Evolutionary conservation across 2,329 filamentous ascomycete genomes (phyloP).

Genomic region (Aureobasidium sp.): DNA sequence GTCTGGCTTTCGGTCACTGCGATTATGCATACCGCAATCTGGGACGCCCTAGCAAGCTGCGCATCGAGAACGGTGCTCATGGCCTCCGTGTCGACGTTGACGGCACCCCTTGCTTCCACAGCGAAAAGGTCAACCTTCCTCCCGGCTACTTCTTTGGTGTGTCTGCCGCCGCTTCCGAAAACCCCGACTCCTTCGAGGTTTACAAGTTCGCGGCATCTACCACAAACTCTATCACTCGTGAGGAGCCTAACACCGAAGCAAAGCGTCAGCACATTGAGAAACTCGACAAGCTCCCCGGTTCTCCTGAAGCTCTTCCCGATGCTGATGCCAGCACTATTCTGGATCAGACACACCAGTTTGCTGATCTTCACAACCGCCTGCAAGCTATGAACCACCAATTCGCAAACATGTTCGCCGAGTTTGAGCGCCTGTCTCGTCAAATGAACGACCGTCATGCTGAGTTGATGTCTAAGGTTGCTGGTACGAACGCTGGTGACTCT

Average conservation of each 20-base stretch:
- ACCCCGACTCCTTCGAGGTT: slow-evolving; percentile 88
- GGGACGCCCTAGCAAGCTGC: slow-evolving; percentile 72
- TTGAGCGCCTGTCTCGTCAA: slow-evolving; percentile 45
- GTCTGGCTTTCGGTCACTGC: slow-evolving; percentile 88
- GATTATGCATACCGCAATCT: slow-evolving; percentile 86
- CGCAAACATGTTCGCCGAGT: slow-evolving; percentile 52
- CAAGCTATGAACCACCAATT: slow-evolving; percentile 66
- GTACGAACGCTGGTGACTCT: not conserved
- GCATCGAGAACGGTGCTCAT: slow-evolving; percentile 59
- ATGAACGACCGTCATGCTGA: slow-evolving; percentile 54
- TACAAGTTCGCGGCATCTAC: slow-evolving; percentile 74
- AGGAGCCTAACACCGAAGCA: slow-evolving; percentile 27
- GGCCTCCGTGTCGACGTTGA: slow-evolving; percentile 76
- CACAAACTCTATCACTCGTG: slow-evolving; percentile 22
- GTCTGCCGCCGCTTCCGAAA: slow-evolving; percentile 81
- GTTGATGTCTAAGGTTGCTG: slow-evolving; percentile 26
- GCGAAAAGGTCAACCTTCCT: slow-evolving; percentile 67
- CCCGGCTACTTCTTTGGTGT: slow-evolving; percentile 76
- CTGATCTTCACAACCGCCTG: slow-evolving; percentile 76
- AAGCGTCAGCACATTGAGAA: slow-evolving; percentile 22
- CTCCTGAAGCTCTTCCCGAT: slow-evolving; percentile 35
- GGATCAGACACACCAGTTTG: slow-evolving; percentile 57
- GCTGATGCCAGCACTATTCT: slow-evolving; percentile 31
- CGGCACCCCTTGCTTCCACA: slow-evolving; percentile 74
- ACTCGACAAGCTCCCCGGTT: slow-evolving; percentile 34